These are phyloP conservation scores for Dunaliella primolecta DNA, from an alignment of 139 green algal species.

Conservation along the genomic window DNA sequence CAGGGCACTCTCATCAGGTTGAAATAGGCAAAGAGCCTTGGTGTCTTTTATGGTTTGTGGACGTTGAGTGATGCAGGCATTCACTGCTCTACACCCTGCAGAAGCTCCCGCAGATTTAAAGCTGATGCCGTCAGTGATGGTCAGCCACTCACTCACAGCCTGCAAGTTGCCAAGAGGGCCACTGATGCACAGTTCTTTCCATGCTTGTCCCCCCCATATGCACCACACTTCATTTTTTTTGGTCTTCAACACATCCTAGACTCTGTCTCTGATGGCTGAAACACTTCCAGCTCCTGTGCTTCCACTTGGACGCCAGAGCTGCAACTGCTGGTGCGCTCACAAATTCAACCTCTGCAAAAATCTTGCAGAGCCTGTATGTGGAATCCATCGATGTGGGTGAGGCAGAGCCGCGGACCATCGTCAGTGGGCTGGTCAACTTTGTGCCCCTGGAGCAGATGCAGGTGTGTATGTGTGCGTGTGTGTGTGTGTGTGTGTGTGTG, in stretches of 20 bases:
- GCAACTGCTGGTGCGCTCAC: neutral
- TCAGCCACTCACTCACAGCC: too few species aligned
- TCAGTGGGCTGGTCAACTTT: constrained; percentile 71
- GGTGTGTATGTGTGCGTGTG: constrained; percentile 13
- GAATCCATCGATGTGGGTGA: constrained; percentile 76
- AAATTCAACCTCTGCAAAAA: too few species aligned
- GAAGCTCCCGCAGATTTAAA: too few species aligned
- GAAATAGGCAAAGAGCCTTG: too few species aligned
- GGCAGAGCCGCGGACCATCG: constrained; percentile 74
- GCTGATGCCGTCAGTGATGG: too few species aligned
- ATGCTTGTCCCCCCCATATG: neutral
- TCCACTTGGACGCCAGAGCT: neutral
- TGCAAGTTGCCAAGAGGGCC: too few species aligned
- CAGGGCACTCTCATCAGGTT: too few species aligned
- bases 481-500: too few species aligned
- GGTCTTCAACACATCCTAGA: neutral
- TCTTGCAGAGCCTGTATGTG: constrained; percentile 52
- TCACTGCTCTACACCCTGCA: too few species aligned
- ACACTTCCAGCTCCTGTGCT: neutral
- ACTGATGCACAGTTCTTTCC: neutral
- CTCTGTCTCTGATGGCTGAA: neutral
- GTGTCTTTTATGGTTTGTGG: too few species aligned
- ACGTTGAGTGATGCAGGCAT: too few species aligned
- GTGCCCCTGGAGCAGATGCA: constrained; percentile 61
- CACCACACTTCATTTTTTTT: neutral